phyloP scores from a whole-genome alignment of 1,284 basidiomycete species.

The Microbotryum violaceum region DNA sequence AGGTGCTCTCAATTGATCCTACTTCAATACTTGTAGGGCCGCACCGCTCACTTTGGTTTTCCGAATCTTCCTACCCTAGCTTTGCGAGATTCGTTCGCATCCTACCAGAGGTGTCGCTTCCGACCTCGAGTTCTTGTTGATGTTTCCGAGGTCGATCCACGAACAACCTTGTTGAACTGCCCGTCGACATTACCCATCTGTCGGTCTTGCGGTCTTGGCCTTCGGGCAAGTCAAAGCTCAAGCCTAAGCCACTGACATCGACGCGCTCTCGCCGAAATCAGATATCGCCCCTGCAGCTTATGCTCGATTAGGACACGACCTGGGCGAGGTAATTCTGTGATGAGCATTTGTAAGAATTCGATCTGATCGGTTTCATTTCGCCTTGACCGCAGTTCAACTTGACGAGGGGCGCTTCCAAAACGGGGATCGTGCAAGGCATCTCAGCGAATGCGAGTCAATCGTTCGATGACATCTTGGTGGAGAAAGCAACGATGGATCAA shows the following conservation, averaged over 20 bases:
- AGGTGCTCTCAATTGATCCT: constrained; percentile 26
- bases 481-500: constrained; percentile 26
- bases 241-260: too few species aligned
- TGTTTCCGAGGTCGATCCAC: constrained; percentile 39
- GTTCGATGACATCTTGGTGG: constrained; percentile 46
- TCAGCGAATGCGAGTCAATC: constrained; percentile 44
- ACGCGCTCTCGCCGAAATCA: too few species aligned
- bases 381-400: constrained; percentile 40
- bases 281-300: not conserved
- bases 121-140: constrained; percentile 41
- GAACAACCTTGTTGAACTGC: constrained; percentile 39
- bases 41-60: not conserved
- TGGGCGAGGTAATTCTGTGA: too few species aligned
- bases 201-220: too few species aligned
- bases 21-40: not conserved
- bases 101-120: constrained; percentile 41
- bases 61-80: too few species aligned
- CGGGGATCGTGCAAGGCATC: constrained; percentile 43
- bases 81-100: constrained; percentile 21
- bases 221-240: too few species aligned
- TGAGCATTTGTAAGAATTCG: too few species aligned
- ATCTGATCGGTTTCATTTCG: too few species aligned
- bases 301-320: not conserved
- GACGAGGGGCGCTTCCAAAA: constrained; percentile 42
- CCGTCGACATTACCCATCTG: constrained; percentile 37